Evolutionary conservation across 805 yeast species (phyloP).

Genomic region (Pichia gijzeniarum): DNA sequence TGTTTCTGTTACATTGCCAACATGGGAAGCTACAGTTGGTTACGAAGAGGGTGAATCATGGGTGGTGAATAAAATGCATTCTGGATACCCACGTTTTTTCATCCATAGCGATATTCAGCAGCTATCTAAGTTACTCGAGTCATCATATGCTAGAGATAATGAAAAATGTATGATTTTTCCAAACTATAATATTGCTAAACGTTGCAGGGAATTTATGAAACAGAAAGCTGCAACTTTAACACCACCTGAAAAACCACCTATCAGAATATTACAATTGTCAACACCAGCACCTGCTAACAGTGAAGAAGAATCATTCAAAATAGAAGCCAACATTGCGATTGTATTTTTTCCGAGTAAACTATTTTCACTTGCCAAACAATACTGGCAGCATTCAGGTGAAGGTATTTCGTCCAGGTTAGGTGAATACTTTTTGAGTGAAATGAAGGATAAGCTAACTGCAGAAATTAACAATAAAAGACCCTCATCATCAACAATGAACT

Average conservation of each 20-base stretch:
- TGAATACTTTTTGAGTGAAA: constrained; percentile 69
- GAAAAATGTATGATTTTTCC: constrained; percentile 76
- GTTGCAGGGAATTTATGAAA: constrained; percentile 76
- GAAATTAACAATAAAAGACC: constrained; percentile 17
- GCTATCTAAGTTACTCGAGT: constrained; percentile 46
- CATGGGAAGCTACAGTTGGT: constrained; percentile 90
- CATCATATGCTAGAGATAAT: constrained; percentile 71
- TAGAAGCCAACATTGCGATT: constrained; percentile 66
- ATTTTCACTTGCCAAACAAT: constrained; percentile 64
- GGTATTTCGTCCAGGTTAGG: constrained; percentile 90
- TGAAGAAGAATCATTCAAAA: constrained; percentile 51
- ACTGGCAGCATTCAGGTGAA: constrained; percentile 98
- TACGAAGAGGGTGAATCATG: constrained; percentile 86
- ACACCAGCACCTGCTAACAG: constrained; percentile 59
- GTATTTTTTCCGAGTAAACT: constrained; percentile 67
- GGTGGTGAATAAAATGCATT: constrained; percentile 68
- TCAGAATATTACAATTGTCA: constrained; percentile 66
- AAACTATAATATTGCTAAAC: constrained; percentile 67
- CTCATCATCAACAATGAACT: constrained; percentile 12
- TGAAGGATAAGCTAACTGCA: constrained; percentile 35
- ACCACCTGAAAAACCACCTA: constrained; percentile 29
- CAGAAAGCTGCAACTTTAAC: constrained; percentile 32
- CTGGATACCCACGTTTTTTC: constrained; percentile 88
- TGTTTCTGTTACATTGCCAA: constrained; percentile 89
- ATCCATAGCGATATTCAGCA: constrained; percentile 58